Evolutionary conservation across 805 yeast genomes (phyloP).

Genomic region (Candida sphagnicola): DNA sequence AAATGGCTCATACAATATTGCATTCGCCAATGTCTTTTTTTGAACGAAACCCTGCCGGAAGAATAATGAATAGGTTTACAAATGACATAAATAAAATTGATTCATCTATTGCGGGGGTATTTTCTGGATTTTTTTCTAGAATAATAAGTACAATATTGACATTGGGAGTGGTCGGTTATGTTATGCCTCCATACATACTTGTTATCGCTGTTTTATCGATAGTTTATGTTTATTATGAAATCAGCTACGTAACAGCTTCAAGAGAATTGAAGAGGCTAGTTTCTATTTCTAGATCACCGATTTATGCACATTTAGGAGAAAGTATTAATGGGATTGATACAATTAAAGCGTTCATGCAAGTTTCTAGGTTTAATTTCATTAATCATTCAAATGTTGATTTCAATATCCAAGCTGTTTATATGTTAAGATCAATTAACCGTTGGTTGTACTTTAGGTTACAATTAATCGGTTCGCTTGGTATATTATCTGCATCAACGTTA

Average conservation of each 20-base stretch:
- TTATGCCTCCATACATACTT: conserved; percentile 51
- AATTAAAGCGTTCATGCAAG: conserved; percentile 72
- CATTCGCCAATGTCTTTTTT: conserved; percentile 64
- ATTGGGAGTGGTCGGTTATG: conserved; percentile 46
- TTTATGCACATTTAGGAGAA: conserved; percentile 80
- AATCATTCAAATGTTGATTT: conserved; percentile 50
- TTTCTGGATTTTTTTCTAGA: conserved; percentile 44
- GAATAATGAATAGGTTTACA: conserved; percentile 62
- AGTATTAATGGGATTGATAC: conserved; percentile 75
- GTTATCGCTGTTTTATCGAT: conserved; percentile 45
- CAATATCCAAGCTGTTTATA: conserved; percentile 44
- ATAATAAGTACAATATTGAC: conserved; percentile 46
- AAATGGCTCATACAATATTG: conserved; percentile 52
- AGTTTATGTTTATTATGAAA: conserved; percentile 67
- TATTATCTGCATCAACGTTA: conserved; percentile 48
- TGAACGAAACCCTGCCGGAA: conserved; percentile 66
- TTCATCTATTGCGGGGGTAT: conserved; percentile 50
- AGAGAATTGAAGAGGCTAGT: conserved; percentile 76
- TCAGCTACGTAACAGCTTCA: conserved; percentile 62
- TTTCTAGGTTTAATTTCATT: conserved; percentile 53
- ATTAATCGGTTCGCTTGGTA: conserved; percentile 54
- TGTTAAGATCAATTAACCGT: conserved; percentile 54
- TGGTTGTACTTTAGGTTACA: conserved; percentile 65
- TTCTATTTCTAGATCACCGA: conserved; percentile 68
- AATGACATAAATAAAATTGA: conserved; percentile 60